Base-by-base conservation (phyloP, 179 eudicot genomes). In the Actinidia arguta region DNA sequence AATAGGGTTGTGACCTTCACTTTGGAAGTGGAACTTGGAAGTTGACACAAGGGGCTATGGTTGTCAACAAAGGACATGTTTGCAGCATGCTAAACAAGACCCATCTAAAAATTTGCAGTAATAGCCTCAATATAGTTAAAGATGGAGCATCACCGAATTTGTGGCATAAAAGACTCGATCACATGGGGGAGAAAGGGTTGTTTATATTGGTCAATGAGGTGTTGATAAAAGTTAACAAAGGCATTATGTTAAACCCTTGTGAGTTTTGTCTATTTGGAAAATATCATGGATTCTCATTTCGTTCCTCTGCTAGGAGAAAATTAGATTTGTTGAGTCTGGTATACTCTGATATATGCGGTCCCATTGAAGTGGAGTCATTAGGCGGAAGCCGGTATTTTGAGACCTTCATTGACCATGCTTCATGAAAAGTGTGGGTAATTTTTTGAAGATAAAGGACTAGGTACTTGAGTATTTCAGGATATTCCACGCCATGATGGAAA, bases 71-170 rank as follows among this genome's bases (percentile, higher is more conserved):
- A 61, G 27, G 81, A 47, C 25, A 67, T 1, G 55, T 2, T 25
- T 52, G 75, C 70, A 16, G 76, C 67, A 24, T 66, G 8, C 39
- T 66, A 47, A 66, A 78, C 31, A 78, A 59, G 80, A 78, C 80
- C 3, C 12, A 78, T 39, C 75, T 68, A 25, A 79, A 46, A 10
- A 27, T 64, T 14, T 50, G 44, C 16, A 4, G 6, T 4, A 5
- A 52, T 22, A 24, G n/a, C 36, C 8, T 80, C 36, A 73, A 81
- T 47, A 14, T 46, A 16, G n/a, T 58, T 62, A 56, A 81, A 54
- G 72, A 59, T 81, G 78, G 25, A 6, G 4, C 73, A 58, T 55
- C 78, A 81, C 36, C 78, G 17, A 81, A 73, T 7, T 52, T 81
- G 61, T 81, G 73, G 78, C 83, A 31, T 18, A 11, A 55, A 16